Base-by-base conservation (phyloP, 2,329 filamentous ascomycete genomes). In the Fusarium sp. region DNA sequence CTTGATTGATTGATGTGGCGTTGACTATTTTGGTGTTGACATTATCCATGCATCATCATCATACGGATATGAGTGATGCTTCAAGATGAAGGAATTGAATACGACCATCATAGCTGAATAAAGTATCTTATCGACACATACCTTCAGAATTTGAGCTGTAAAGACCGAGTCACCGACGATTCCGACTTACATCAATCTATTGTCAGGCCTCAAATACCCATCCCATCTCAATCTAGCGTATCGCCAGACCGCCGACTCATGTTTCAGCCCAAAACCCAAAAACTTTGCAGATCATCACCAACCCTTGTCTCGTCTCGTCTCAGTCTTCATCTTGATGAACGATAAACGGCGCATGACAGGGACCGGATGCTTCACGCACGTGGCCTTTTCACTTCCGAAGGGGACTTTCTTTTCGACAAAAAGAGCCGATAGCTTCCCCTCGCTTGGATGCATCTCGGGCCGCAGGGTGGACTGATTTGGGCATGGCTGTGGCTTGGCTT, bases 191-290 rank as follows among this genome's bases (percentile, higher is more conserved):
- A 49, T 33, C 33, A 58, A 25, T 9, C 14, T 25, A 63, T 64
- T 55, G 39, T 46, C 62, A 17, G 63, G 61, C 63, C 63, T 65
- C 46, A 55, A 39, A 47, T 47, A 3, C 29, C 27, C 27, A 27
- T 27, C 27, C 27, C 52, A 55, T 56, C n/a, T 8, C 38, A 59
- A 27, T 31, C 18, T 56, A 35, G 45, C 38, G 53, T 10, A 22
- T 45, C 33, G 39, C 25, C 41, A 56, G 60, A 13, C 22, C 36
- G 56, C 65, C 57, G 68, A 71, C 75, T 77, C 64, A 76, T 47
- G 65, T 75, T 76, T 77, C 75, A 77, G 75, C 72, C 72, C 55
- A 67, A 45, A 41, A 22, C n/a, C n/a, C 47, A 35, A 50, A 33
- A 18, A 29, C 12, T 27, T 47, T 62, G 62, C 38, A 64, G 57